These are phyloP conservation scores for Amphirosellinia nigrospora DNA, from an alignment of 495 filamentous ascomycete species.

Conservation along the genomic window DNA sequence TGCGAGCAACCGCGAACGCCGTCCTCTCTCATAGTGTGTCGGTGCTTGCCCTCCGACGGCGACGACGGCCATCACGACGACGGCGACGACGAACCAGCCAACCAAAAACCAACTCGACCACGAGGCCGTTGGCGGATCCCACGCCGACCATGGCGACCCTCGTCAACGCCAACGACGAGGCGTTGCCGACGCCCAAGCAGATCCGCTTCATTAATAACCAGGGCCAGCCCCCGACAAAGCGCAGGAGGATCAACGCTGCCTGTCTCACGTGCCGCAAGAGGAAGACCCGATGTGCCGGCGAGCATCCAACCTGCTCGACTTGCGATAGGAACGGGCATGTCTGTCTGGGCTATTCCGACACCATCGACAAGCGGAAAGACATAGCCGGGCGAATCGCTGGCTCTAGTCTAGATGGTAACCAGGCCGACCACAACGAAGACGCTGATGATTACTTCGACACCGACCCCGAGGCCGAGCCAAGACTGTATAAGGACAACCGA, in stretches of 20 bases:
- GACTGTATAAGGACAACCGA: conserved; percentile 39
- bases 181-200: conserved; percentile 56
- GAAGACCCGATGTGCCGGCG: conserved; percentile 83
- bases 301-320: conserved; percentile 75
- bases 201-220: conserved; percentile 84
- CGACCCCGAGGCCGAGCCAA: conserved; percentile 43
- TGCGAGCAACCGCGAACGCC: conserved; percentile 22
- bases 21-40: conserved; percentile 5
- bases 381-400: conserved; percentile 29
- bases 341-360: conserved; percentile 71
- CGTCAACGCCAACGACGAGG: conserved; percentile 44
- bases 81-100: background rate
- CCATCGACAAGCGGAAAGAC: conserved; percentile 52
- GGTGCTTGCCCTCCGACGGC: background rate
- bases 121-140: conserved; percentile 12
- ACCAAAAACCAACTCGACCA: background rate
- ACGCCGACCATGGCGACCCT: conserved; percentile 46
- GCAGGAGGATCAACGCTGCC: conserved; percentile 80
- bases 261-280: conserved; percentile 81
- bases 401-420: conserved; percentile 23
- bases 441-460: conserved; percentile 38
- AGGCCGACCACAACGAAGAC: conserved; percentile 37
- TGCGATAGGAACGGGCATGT: conserved; percentile 76
- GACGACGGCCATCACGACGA: background rate
- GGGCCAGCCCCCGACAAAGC: conserved; percentile 79